phyloP scores from a whole-genome alignment of 768 basidiomycete species.

The Dentipellis fragilis region DNA sequence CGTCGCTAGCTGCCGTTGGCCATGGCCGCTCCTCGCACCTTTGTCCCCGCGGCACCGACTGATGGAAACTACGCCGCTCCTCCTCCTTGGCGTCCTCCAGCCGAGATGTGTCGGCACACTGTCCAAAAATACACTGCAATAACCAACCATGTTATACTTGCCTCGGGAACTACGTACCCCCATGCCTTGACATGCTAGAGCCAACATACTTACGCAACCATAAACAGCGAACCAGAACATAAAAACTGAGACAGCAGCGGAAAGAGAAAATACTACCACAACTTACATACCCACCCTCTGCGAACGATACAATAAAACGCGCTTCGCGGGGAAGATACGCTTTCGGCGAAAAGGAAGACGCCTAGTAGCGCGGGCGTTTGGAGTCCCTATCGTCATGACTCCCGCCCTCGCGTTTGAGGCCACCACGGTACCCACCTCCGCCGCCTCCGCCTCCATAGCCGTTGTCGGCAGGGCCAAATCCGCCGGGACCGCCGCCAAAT shows the following conservation, averaged over 20 bases:
- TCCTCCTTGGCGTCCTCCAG: background rate
- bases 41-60: too few relatives aligned
- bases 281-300: background rate
- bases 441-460: conserved; percentile 14
- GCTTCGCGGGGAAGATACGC: background rate
- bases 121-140: background rate
- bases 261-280: conserved; percentile 1
- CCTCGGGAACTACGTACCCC: background rate
- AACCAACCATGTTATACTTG: background rate
- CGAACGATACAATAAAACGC: background rate
- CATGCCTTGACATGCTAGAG: background rate
- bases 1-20: too few relatives aligned
- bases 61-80: too few relatives aligned
- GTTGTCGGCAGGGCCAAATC: conserved; percentile 5
- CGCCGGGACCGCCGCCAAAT: conserved; percentile 22
- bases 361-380: conserved; percentile 69
- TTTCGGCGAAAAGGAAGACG: background rate
- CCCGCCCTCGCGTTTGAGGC: conserved; percentile 59
- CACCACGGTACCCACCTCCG: conserved; percentile 40
- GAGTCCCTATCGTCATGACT: conserved; percentile 74
- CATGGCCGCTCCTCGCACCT: too few relatives aligned
- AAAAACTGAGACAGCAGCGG: background rate
- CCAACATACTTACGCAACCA: background rate
- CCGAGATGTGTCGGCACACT: background rate
- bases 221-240: background rate